These are phyloP conservation scores for Furcasterigmium furcatum DNA, from an alignment of 2,329 filamentous ascomycete genomes.

Conservation along the genomic window DNA sequence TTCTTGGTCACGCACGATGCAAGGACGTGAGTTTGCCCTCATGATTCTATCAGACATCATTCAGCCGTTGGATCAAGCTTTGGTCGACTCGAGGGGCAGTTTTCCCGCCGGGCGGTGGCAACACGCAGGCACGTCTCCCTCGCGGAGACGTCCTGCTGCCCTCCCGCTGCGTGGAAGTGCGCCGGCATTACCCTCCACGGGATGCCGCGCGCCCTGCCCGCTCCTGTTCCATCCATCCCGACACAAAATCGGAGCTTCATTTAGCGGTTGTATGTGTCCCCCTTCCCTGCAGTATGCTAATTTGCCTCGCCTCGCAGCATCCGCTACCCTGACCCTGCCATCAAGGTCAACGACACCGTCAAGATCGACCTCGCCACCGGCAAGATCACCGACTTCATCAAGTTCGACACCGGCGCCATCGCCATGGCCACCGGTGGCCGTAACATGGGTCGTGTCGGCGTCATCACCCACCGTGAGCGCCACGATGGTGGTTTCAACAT, in stretches of 20 bases:
- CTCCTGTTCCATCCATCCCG: not conserved
- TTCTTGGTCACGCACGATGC: conserved; percentile 99
- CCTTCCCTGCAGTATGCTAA: conserved; percentile 33
- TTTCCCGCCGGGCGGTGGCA: no score
- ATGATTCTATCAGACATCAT: conserved; percentile 79
- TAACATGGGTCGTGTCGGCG: conserved; percentile 99
- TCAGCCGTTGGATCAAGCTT: conserved; percentile 99
- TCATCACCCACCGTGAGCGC: conserved; percentile 99
- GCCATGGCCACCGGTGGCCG: conserved; percentile 99
- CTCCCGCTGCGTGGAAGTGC: no score
- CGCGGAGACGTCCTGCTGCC: not conserved
- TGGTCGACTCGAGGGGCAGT: conserved; percentile 58
- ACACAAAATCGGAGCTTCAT: conserved; percentile 29
- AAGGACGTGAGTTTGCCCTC: conserved; percentile 83
- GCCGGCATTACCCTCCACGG: not conserved
- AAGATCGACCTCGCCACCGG: conserved; percentile 93
- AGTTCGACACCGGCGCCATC: conserved; percentile 97
- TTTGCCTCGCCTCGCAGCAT: conserved; percentile 60
- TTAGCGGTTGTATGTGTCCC: conserved; percentile 52
- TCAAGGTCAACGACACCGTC: conserved; percentile 99
- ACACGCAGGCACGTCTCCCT: conserved; percentile 6
- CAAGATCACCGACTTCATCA: conserved; percentile 98
- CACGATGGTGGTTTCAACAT: conserved; percentile 99
- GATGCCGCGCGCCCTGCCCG: not conserved
- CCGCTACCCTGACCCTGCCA: conserved; percentile 95